Conservation (phyloP, 1,139 yeast genomes). For the Kodamaea ohmeri region DNA sequence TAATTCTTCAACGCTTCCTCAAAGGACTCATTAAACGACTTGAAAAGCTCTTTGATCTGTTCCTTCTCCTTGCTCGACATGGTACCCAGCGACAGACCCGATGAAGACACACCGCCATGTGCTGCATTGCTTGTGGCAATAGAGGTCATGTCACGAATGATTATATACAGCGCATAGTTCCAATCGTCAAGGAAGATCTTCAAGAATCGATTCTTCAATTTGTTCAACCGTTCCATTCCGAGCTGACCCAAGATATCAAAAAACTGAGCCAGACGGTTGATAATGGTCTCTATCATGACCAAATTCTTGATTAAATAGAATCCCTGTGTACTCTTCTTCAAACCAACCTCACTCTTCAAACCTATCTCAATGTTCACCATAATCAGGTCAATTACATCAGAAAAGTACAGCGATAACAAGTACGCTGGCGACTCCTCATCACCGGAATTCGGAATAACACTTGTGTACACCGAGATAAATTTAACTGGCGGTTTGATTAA, state of each 20-base stretch:
- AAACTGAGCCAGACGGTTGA: constrained; percentile 56
- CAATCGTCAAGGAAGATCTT: constrained; percentile 79
- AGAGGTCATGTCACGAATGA: constrained; percentile 68
- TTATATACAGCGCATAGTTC: constrained; percentile 72
- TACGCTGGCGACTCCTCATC: constrained; percentile 44
- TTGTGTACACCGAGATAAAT: constrained; percentile 50
- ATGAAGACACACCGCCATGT: constrained; percentile 34
- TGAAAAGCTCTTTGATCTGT: constrained; percentile 80
- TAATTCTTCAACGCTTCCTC: constrained; percentile 69
- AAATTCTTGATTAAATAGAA: constrained; percentile 69
- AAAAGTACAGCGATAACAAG: constrained; percentile 59
- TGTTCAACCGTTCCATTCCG: constrained; percentile 66
- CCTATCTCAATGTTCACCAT: constrained; percentile 57
- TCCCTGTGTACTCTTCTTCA: constrained; percentile 59
- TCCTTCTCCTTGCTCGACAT: constrained; percentile 72
- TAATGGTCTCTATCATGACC: constrained; percentile 70
- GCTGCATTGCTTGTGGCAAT: constrained; percentile 40
- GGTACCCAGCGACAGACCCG: constrained; percentile 18
- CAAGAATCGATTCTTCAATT: constrained; percentile 70
- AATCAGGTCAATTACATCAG: constrained; percentile 75
- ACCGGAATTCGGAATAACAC: constrained; percentile 38
- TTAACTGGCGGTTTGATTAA: constrained; percentile 51
- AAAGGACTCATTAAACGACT: constrained; percentile 75
- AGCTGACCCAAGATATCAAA: constrained; percentile 55
- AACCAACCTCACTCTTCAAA: constrained; percentile 39